Conservation (phyloP, 2,329 filamentous ascomycete species). For the Penicillium sp. region DNA sequence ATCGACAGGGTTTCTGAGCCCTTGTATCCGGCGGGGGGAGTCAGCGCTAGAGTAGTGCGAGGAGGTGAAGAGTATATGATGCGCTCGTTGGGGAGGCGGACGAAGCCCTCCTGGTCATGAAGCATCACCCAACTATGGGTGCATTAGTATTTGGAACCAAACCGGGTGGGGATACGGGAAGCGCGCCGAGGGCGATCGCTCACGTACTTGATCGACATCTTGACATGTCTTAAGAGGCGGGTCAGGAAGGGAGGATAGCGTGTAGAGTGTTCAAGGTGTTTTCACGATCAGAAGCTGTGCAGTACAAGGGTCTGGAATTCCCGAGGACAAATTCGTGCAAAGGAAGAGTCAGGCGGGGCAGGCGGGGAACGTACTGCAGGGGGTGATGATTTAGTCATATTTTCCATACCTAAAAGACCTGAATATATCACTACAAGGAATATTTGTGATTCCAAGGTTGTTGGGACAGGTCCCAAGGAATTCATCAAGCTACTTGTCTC, state of each 20-base stretch:
- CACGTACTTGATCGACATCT: constrained; percentile 42
- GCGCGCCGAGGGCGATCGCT: neutral
- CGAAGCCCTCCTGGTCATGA: constrained; percentile 63
- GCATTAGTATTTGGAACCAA: constrained; percentile 1
- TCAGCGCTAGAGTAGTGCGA: constrained; percentile 69
- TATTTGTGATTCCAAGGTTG: too few relatives aligned
- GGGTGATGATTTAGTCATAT: too few relatives aligned
- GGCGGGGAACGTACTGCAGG: constrained; percentile 15
- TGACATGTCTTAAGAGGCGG: constrained; percentile 6
- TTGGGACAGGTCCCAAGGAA: neutral
- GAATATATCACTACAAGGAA: too few relatives aligned
- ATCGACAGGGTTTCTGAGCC: constrained; percentile 60
- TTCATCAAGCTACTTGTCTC: too few relatives aligned
- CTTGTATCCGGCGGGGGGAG: constrained; percentile 61
- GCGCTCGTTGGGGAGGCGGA: constrained; percentile 77
- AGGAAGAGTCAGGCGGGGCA: constrained; percentile 13
- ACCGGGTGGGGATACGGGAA: neutral
- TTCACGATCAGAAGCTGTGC: neutral
- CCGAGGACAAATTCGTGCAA: too few relatives aligned
- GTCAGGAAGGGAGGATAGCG: neutral
- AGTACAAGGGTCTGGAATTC: too few relatives aligned
- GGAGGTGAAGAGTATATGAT: constrained; percentile 74
- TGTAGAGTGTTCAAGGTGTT: neutral
- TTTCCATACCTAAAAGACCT: too few relatives aligned
- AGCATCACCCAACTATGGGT: constrained; percentile 82